Base-by-base conservation (phyloP, 139 green algal genomes). In the Tetradesmus lagerheimii region DNA sequence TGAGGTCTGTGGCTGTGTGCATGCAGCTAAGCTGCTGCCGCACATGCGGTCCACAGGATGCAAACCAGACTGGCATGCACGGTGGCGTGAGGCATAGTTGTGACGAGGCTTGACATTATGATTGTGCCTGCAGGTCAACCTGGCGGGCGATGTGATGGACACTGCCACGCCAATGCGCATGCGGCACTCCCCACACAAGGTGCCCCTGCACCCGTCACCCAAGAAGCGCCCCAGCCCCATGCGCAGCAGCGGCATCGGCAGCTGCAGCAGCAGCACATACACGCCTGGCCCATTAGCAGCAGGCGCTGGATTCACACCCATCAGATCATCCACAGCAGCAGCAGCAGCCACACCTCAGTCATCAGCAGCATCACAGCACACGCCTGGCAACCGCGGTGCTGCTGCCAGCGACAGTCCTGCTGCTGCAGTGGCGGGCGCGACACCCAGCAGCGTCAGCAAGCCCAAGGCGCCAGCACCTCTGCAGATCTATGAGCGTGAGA, bases 191-290 rank as follows among this genome's bases (percentile, higher is more conserved):
- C 80, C 45, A 74, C 15, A 35, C 45, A 86, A 41, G 80, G 15
- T n/a, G 25, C 1, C 45, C 16, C 29, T 43, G n/a, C 45, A 74
- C 9, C 37, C 23, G 18, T 47, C 80, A 75, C 80, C 45, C 14
- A 41, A 39, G 45, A 86, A 74, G 45, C 45, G 45, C 14, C 66
- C 80, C 16, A 64, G 23, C 29, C 39, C 79, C 27, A 71, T 37
- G 39, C 41, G 67, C 45, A 86, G 80, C 80, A 86, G 80, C 45
- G 79, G 79, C 25, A 84, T 84, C 11, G 81, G 39, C 79, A 85
- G 47, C 12, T 53, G 50, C n/a, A 86, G 31, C 81, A 87, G 80
- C 45, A 86, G 47, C 18, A 14, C 80, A 67, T 25, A 41, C 41
- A 20, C 80, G 20, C 29, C 45, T 18, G 80, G 31, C 47, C 20